Conservation (phyloP, 2,329 filamentous ascomycete genomes). For the Talaromyces sp. region DNA sequence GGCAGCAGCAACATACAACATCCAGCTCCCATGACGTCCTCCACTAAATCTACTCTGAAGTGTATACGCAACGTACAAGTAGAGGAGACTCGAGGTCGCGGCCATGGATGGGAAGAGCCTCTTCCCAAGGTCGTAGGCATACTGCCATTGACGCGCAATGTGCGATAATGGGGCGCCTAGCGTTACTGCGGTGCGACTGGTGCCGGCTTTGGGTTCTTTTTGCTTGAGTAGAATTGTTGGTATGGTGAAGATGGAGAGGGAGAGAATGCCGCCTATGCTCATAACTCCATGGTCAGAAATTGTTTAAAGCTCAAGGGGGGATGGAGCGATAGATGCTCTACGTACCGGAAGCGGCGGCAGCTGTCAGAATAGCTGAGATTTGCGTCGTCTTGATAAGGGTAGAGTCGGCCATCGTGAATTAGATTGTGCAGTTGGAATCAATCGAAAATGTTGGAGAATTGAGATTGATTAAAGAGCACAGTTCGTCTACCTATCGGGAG, state of each 20-base stretch:
- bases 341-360: conserved; percentile 15
- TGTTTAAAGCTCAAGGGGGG: background rate
- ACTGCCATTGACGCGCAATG: conserved; percentile 27
- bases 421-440: background rate
- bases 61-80: conserved; percentile 37
- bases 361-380: conserved; percentile 11
- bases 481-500: no score
- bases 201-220: background rate
- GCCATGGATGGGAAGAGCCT: conserved; percentile 49
- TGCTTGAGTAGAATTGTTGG: conserved; percentile 25
- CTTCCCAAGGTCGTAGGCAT: conserved; percentile 46
- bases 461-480: no score
- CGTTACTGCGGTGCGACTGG: background rate
- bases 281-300: background rate
- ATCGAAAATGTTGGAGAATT: background rate
- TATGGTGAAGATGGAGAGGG: conserved; percentile 22
- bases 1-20: conserved; percentile 25
- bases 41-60: conserved; percentile 15
- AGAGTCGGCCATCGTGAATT: conserved; percentile 12
- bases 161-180: conserved; percentile 21
- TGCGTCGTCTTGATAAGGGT: conserved; percentile 12
- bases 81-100: conserved; percentile 50
- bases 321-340: no score
- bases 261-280: conserved; percentile 26
- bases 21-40: conserved; percentile 10